Evolutionary conservation across 1,284 basidiomycete genomes (phyloP), one percentile per base, ranked within the genome.

Genomic region (Neolentinus lepideus): DNA sequence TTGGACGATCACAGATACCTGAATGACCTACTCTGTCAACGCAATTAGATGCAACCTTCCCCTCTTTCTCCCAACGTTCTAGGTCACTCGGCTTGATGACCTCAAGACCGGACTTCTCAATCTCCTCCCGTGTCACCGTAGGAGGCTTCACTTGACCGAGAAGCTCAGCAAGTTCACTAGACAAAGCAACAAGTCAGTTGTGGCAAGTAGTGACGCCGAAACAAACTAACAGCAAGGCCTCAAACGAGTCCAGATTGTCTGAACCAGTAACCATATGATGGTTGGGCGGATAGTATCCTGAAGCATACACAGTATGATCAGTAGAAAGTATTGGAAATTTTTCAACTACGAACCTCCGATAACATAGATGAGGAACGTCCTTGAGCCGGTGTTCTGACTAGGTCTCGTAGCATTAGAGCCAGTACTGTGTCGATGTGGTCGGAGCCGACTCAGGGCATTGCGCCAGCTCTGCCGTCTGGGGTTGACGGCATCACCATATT

Each of bases 201-300:
- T 8, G 47, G 3, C 24, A 35, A 38, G 3, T 38, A 52, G 47
- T 48, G 12, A 53, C 57, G 61, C 57, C 50, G 58, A 31, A 60
- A 57, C 16, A 22, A 52, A 76, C 80, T 57, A 69, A 84, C 87
- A 87, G 76, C 55, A 91, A 65, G 56, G 85, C 84, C 64, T 90
- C 88, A 67, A 92, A 88, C 21, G 85, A 91, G 63, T 82, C 87
- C 61, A 92, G 71, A 29, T 84, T 80, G 59, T 85, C 83, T 0
- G 85, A 85, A 26, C 88, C 88, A 3, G 85, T 85, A 50, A 94
- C 83, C 57, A 95, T 84, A 53, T 83, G 88, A 66, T 94, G 92
- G 59, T 90, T 84, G 22, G 88, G 87, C 1, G 92, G 90, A 66
- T 94, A 95, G 65, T 93, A 92, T 19, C 91, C 92, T 83, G 62